Evolutionary conservation across 169 alveolate genomes (phyloP).

Genomic region (Cystoisospora suis): DNA sequence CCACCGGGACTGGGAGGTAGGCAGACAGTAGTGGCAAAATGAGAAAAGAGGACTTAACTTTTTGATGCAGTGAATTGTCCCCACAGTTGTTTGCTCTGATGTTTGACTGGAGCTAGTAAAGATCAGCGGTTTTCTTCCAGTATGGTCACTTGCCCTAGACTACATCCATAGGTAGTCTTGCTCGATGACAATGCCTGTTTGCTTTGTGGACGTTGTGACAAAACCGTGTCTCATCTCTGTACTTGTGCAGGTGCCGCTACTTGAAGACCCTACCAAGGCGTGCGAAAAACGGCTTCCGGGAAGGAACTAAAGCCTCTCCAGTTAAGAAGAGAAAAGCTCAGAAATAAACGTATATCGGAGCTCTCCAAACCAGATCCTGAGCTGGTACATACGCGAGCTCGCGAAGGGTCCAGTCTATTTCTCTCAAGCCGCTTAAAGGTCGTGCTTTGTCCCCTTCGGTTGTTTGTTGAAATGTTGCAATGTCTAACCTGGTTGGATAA

Average conservation of each 20-base stretch:
- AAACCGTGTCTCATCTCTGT: neutral
- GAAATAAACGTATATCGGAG: constrained; percentile 31
- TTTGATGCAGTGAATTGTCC: neutral
- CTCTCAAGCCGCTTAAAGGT: too few species aligned
- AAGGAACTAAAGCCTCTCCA: constrained; percentile 87
- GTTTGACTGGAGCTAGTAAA: neutral
- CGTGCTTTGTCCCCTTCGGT: too few species aligned
- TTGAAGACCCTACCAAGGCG: constrained; percentile 94
- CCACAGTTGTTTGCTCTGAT: neutral
- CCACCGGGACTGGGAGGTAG: constrained; percentile 96
- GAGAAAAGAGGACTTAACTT: neutral
- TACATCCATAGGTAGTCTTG: neutral
- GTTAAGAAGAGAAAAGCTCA: constrained; percentile 31
- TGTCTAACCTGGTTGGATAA: too few species aligned
- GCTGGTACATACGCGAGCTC: too few species aligned
- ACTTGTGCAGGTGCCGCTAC: constrained; percentile 88
- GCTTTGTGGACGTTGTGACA: neutral
- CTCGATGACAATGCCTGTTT: neutral
- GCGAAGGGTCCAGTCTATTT: too few species aligned
- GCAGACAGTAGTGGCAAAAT: constrained; percentile 1
- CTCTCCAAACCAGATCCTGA: too few species aligned
- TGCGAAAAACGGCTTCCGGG: constrained; percentile 95
- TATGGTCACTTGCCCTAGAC: neutral
- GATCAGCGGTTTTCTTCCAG: neutral
- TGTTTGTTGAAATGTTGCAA: too few species aligned